phyloP scores from a whole-genome alignment of 805 yeast genomes.

The Lipomyces starkeyi region DNA sequence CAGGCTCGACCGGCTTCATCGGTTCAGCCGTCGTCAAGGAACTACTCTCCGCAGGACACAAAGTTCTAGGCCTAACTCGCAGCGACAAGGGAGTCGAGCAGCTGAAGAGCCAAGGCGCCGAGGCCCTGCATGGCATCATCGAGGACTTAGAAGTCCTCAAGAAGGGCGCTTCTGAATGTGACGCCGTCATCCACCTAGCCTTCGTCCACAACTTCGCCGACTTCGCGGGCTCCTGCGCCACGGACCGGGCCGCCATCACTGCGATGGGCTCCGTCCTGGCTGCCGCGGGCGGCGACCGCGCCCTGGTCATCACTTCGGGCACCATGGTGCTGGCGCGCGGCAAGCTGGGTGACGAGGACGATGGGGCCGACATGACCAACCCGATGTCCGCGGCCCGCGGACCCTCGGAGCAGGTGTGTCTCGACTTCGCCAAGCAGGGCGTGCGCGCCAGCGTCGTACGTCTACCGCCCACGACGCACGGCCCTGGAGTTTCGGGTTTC shows the following conservation, averaged over 20 bases:
- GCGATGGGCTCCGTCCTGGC: constrained; percentile 1
- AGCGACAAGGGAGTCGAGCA: background rate
- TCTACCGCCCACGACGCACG: background rate
- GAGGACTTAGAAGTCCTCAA: constrained; percentile 1
- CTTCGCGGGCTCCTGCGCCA: constrained; percentile 4
- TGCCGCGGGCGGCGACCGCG: constrained; percentile 3
- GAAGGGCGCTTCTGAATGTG: constrained; percentile 3
- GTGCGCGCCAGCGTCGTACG: constrained; percentile 4
- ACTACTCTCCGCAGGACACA: constrained; percentile 51
- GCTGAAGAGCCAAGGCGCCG: constrained; percentile 4
- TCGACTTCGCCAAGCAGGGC: background rate
- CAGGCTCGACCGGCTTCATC: constrained; percentile 60
- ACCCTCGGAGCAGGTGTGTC: background rate
- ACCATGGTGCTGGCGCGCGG: background rate
- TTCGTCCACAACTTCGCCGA: constrained; percentile 1
- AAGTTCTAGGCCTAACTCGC: constrained; percentile 47
- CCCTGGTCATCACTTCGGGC: background rate
- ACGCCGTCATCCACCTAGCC: constrained; percentile 1
- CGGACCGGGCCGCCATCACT: constrained; percentile 3
- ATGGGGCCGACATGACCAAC: background rate
- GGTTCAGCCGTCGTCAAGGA: constrained; percentile 53
- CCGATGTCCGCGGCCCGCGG: background rate
- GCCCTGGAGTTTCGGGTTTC: background rate
- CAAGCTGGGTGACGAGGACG: background rate
- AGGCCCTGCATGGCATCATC: background rate